Conservation (phyloP, 148 eudicot genomes). For the Rhododendron ovatum region DNA sequence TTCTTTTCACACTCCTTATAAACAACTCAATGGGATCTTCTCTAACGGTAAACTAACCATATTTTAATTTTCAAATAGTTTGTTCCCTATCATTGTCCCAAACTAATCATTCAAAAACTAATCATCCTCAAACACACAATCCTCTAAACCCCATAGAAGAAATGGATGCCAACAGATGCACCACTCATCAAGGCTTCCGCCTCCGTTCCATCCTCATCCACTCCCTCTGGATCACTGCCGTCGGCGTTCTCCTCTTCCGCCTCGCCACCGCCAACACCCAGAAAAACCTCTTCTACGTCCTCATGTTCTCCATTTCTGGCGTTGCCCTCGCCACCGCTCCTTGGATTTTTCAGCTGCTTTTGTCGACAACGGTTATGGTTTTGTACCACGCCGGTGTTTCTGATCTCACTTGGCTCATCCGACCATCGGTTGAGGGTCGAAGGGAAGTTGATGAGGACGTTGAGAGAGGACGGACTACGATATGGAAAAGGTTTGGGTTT, state of each 20-base stretch:
- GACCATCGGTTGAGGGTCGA: neutral
- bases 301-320: conserved; percentile 3
- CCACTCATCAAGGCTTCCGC: neutral
- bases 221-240: conserved; percentile 6
- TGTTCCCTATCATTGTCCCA: neutral
- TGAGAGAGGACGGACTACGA: neutral
- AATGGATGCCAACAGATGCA: neutral
- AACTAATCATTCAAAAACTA: neutral
- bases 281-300: neutral
- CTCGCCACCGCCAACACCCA: conserved; percentile 19
- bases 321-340: conserved; percentile 6
- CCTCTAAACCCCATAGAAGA: neutral
- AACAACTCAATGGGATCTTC: neutral
- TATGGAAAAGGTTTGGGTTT: neutral
- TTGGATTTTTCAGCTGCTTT: neutral
- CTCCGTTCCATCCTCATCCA: conserved; percentile 6
- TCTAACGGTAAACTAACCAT: neutral
- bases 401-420: conserved; percentile 6
- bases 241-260: conserved; percentile 9
- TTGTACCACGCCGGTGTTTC: neutral
- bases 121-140: neutral
- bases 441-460: neutral
- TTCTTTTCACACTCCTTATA: neutral
- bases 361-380: neutral
- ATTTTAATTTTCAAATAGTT: neutral